phyloP scores from a whole-genome alignment of 208 protist genomes.

The Pavlovales sp. region DNA sequence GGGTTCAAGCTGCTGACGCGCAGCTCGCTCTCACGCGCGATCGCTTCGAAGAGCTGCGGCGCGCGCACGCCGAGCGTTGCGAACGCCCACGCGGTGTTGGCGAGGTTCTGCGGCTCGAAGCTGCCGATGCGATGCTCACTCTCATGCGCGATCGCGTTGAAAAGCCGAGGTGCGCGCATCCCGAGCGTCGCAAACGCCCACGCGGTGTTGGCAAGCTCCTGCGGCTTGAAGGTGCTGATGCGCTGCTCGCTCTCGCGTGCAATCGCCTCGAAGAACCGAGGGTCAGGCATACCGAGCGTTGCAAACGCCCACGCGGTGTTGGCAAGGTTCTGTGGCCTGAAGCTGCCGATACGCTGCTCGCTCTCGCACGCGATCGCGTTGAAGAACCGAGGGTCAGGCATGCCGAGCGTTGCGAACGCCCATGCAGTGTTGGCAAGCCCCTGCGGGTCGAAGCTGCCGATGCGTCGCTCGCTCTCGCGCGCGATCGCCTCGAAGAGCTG shows the following conservation, averaged over 20 bases:
- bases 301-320: conserved; percentile 13
- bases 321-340: not conserved
- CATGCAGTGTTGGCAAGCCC: not conserved
- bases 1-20: conserved; percentile 28
- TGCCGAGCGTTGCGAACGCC: not conserved
- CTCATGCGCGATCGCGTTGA: not conserved
- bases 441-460: not conserved
- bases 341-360: not conserved
- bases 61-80: not conserved
- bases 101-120: not conserved
- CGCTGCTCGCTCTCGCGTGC: not conserved
- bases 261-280: not conserved
- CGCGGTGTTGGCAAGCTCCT: conserved; percentile 15
- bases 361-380: not conserved
- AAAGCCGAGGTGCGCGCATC: not conserved
- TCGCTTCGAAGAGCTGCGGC: not conserved
- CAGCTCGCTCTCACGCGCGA: not conserved
- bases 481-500: conserved; percentile 7
- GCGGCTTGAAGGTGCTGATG: conserved; percentile 7
- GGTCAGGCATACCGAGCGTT: not conserved
- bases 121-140: not conserved
- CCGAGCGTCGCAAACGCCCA: conserved; percentile 14
- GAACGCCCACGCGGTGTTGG: conserved; percentile 37
- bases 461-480: not conserved
- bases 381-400: not conserved